Evolutionary conservation across 2,329 filamentous ascomycete species (phyloP).

Genomic region (Fusarium odoratissimum): DNA sequence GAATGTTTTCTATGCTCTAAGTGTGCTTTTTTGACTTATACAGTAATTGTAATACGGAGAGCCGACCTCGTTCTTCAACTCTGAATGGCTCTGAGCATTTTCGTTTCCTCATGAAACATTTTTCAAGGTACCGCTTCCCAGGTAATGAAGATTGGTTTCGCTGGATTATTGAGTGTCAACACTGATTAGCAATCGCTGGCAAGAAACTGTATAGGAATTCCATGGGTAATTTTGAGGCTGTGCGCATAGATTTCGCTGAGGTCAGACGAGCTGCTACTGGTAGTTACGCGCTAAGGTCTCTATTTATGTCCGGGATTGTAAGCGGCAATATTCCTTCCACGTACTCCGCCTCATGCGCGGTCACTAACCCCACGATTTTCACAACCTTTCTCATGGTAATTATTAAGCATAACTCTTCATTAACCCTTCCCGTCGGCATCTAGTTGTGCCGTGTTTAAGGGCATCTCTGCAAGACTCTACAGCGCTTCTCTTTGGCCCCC

Average conservation of each 20-base stretch:
- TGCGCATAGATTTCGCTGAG: neutral
- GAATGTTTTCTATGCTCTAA: neutral
- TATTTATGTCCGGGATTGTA: neutral
- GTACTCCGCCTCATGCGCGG: neutral
- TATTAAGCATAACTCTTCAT: neutral
- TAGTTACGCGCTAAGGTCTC: neutral
- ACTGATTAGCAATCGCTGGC: accelerated
- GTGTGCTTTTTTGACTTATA: neutral
- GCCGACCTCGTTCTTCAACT: neutral
- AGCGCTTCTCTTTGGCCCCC: neutral
- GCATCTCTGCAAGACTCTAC: no score
- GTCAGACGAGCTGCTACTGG: neutral
- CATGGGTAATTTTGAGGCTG: neutral
- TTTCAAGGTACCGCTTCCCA: no score
- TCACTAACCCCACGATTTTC: accelerated
- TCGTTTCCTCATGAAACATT: accelerated
- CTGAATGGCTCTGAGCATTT: neutral
- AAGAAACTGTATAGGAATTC: neutral
- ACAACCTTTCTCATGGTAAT: accelerated
- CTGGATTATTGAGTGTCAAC: accelerated
- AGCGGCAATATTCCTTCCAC: neutral
- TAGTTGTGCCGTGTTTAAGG: neutral
- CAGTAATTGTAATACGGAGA: neutral
- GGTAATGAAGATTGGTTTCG: neutral
- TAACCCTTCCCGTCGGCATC: neutral